Conservation (phyloP, 2,329 filamentous ascomycete genomes). For the Fusarium poae region DNA sequence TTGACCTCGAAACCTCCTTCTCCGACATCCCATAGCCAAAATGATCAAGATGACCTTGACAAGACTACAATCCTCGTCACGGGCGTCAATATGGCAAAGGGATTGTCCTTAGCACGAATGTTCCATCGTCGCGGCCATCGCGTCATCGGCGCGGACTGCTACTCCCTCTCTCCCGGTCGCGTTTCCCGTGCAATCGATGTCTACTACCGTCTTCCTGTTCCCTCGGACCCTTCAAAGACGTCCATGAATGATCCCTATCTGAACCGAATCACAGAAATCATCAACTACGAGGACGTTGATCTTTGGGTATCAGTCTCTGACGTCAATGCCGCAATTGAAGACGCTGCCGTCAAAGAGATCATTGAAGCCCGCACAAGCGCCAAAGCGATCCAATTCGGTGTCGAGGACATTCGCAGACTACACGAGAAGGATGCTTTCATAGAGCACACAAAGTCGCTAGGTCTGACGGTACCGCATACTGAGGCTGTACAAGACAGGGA, state of each 20-base stretch:
- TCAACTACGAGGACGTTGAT: slow-evolving; percentile 71
- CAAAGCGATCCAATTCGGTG: slow-evolving; percentile 73
- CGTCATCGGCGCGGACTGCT: slow-evolving; percentile 79
- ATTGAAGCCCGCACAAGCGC: slow-evolving; percentile 70
- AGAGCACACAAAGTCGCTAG: slow-evolving; percentile 65
- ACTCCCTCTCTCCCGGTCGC: slow-evolving; percentile 65
- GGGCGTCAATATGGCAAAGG: slow-evolving; percentile 79
- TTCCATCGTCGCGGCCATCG: slow-evolving; percentile 74
- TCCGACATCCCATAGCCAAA: neutral
- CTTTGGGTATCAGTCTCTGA: slow-evolving; percentile 82
- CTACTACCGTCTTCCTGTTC: slow-evolving; percentile 64
- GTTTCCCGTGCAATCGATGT: slow-evolving; percentile 68
- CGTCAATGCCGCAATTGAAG: slow-evolving; percentile 74
- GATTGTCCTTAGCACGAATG: slow-evolving; percentile 73
- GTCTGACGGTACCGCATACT: slow-evolving; percentile 66
- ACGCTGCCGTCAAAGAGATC: slow-evolving; percentile 73
- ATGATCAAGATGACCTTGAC: slow-evolving; percentile 20
- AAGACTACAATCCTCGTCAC: slow-evolving; percentile 73
- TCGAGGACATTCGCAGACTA: slow-evolving; percentile 67
- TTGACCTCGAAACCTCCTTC: neutral
- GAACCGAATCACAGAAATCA: slow-evolving; percentile 67
- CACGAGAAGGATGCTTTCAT: slow-evolving; percentile 77
- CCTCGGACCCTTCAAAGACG: slow-evolving; percentile 21
- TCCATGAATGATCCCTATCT: slow-evolving; percentile 64
- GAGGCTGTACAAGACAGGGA: slow-evolving; percentile 65